Percentiles rank a stretch among this genome's conserved stretches.
phyloP scores from a whole-genome alignment of 2,329 filamentous ascomycete genomes.

The Coniella vitis region DNA sequence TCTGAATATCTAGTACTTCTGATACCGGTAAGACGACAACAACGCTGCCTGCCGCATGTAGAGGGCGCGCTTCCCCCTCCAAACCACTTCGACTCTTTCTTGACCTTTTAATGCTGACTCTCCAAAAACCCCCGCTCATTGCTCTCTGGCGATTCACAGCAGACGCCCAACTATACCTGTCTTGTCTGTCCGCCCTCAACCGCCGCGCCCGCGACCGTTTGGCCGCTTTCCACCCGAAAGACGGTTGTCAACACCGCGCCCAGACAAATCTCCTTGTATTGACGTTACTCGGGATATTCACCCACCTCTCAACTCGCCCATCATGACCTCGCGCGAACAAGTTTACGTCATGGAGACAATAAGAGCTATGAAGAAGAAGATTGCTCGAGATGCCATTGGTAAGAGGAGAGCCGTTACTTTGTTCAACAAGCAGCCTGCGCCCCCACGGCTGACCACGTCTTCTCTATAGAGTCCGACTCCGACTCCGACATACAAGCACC shows the following conservation, averaged over 20 bases:
- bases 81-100: no score
- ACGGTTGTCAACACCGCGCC: neutral
- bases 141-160: no score
- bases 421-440: neutral
- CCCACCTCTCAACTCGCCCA: conserved; percentile 13
- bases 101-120: no score
- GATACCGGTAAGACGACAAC: no score
- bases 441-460: conserved; percentile 15
- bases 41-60: no score
- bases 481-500: conserved; percentile 64
- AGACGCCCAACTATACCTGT: no score
- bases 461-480: conserved; percentile 62
- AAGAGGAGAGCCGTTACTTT: conserved; percentile 13
- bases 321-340: conserved; percentile 50
- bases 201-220: neutral
- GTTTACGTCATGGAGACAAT: conserved; percentile 60
- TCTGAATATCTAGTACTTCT: no score
- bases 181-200: neutral
- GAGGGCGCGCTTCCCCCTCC: no score
- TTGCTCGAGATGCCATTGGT: conserved; percentile 60
- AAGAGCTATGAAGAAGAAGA: conserved; percentile 59
- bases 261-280: neutral
- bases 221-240: neutral
- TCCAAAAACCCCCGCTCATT: no score
- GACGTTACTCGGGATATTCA: no score